These are phyloP conservation scores for Vitis hybrid DNA, from an alignment of 177 flowering plant genomes.

Conservation along the genomic window DNA sequence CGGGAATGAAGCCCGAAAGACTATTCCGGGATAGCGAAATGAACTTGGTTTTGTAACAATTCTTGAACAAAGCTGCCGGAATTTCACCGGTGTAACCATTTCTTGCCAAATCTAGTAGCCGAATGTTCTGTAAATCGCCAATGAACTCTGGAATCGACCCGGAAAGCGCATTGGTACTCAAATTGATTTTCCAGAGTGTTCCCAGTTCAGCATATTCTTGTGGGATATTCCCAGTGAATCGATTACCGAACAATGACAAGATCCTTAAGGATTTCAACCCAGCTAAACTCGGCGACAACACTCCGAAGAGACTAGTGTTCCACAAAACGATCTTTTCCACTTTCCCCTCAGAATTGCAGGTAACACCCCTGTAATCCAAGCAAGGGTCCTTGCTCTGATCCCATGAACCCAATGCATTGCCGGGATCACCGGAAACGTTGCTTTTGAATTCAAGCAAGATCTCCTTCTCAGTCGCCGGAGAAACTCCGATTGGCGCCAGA, in stretches of 20 bases:
- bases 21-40: slow-evolving; percentile 71
- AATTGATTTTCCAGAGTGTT: slow-evolving; percentile 84
- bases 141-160: slow-evolving; percentile 82
- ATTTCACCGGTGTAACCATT: slow-evolving; percentile 69
- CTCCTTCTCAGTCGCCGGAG: slow-evolving; percentile 61
- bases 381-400: slow-evolving; percentile 53
- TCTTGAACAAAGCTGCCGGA: slow-evolving; percentile 61
- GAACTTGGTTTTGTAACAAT: slow-evolving; percentile 66
- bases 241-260: slow-evolving; percentile 75
- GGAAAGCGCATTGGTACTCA: slow-evolving; percentile 79
- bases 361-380: slow-evolving; percentile 54
- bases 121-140: slow-evolving; percentile 61
- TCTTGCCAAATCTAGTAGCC: slow-evolving; percentile 85
- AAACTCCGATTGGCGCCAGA: slow-evolving; percentile 19
- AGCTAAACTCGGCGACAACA: slow-evolving; percentile 67
- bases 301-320: slow-evolving; percentile 78
- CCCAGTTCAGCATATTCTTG: slow-evolving; percentile 48
- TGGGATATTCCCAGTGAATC: slow-evolving; percentile 74
- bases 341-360: slow-evolving; percentile 60
- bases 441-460: slow-evolving; percentile 84
- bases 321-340: slow-evolving; percentile 74
- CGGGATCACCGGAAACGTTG: slow-evolving; percentile 66
- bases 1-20: slow-evolving; percentile 71
- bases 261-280: slow-evolving; percentile 60
- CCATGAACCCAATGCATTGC: slow-evolving; percentile 61